Base-by-base conservation (phyloP, 2,329 filamentous ascomycete species). In the Verticillium isaacii region DNA sequence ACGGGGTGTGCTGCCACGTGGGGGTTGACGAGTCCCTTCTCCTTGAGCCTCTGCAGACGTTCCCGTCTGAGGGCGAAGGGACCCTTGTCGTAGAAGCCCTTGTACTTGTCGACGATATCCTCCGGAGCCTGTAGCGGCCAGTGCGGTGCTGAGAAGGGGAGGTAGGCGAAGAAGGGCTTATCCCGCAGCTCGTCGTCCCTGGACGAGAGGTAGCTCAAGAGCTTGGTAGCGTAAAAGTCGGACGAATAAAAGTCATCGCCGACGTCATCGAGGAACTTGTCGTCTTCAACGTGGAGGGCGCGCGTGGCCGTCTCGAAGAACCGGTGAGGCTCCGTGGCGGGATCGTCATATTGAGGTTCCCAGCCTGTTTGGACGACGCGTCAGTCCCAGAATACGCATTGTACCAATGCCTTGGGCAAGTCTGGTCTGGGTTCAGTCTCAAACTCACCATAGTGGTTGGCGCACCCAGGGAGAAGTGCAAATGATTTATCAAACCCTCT, bases 141-240 rank as follows among this genome's bases (percentile, higher is more conserved):
- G 65, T 88, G 85, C 1, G 85, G 85, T 0, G 85, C 85, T 0
- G 84, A 85, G 69, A 87, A 88, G 1, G 85, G 84, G 2, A 85
- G 74, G 68, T 86, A 87, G 1, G 74, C 84, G 66, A 87, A 88
- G 74, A 88, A 87, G 0, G 85, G 81, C 57, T 70, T 65, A 5
- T 73, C 66, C 14, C 73, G 69, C 1, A 68, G 67, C 6, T 62
- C 71, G 63, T 67, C 73, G 63, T 69, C 78, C 73, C 82, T 56
- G 11, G 54, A 56, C 25, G 54, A 56, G 1, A 85, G 72, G 59
- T 85, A 85, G 17, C 77, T 66, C 7, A 85, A 66, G 75, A 86
- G 79, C 65, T 80, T 82, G 64, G 81, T 76, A 1, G 78, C 80
- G 62, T 84, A 85, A 3, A 76, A 77, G 62, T 85, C 74, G 1